Base-by-base conservation (phyloP, 495 filamentous ascomycete species). In the Opeltia flavorubescens region DNA sequence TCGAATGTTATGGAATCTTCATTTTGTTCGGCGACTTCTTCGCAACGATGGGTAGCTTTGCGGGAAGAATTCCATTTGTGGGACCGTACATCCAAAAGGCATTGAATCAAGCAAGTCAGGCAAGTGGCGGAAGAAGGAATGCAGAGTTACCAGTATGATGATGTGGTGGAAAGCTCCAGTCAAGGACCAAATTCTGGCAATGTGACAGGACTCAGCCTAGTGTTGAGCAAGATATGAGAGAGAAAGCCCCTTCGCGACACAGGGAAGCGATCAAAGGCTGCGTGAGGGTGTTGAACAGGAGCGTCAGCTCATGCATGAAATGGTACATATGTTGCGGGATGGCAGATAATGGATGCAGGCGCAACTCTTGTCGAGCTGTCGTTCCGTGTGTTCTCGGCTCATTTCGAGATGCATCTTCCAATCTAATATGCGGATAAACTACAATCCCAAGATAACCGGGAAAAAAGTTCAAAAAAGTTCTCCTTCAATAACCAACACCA, bases 21-120 rank as follows among this genome's bases (percentile, higher is more conserved):
- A 77, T 94, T 24, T 70, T 98, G 38, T 98, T 98, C 68, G 89
- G 89, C 18, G 91, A 98, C 60, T 95, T 95, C 63, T 73, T 95
- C 31, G 78, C 85, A n/a, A 95, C 89, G 12, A 86, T 95, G 49
- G 82, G 80, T 0, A 76, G 84, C 46, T 94, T 96, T 60, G 82
- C 83, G 21, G 77, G 80, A 29, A 87, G 84, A 57, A 65, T 94
- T 13, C 91, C 91, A 0, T 76, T 95, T 11, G 67, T 95, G 8
- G 88, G 88, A 20, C 83, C 86, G 6, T 89, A 85, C 52, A 79
- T 95, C 56, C 79, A 81, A 51, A 58, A 70, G 51, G 70, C 64
- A 3, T 64, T 89, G 48, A 81, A 89, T 59, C 67, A 71, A 49
- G 55, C 75, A 47, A 76, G 80, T 11, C 67, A 72, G 49, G 55